Conservation (phyloP, 768 basidiomycete species). For the Suillus weaverae region DNA sequence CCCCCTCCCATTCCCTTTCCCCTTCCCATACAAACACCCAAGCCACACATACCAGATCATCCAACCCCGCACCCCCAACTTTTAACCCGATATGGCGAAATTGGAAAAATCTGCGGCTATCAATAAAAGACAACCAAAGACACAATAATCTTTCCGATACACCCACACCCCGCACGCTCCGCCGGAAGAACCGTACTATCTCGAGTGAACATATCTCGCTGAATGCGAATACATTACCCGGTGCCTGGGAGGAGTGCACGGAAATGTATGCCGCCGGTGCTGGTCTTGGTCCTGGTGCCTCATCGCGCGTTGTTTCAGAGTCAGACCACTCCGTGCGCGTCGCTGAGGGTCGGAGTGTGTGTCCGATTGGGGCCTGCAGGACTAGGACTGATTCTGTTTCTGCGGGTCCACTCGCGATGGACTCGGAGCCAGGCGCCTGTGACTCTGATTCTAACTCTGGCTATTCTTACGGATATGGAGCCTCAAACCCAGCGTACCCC, state of each 20-base stretch:
- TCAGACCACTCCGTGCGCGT: background rate
- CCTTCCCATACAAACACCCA: conserved; percentile 18
- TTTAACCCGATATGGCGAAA: conserved; percentile 15
- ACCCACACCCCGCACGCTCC: conserved; percentile 21
- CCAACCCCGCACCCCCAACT: conserved; percentile 1
- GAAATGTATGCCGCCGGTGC: background rate
- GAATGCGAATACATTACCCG: conserved; percentile 6
- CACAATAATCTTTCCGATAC: conserved; percentile 14
- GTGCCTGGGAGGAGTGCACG: conserved; percentile 2
- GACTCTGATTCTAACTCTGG: background rate
- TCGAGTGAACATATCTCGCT: conserved; percentile 11
- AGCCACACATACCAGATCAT: conserved; percentile 14
- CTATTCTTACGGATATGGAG: conserved; percentile 32
- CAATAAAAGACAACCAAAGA: conserved; percentile 13
- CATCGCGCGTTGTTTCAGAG: background rate
- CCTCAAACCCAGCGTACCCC: conserved; percentile 25
- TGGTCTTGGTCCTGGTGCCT: background rate
- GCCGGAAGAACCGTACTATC: conserved; percentile 19
- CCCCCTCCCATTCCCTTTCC: conserved; percentile 23
- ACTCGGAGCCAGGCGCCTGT: background rate
- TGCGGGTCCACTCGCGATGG: background rate
- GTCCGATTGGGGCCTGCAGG: background rate
- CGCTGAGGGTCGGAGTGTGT: background rate
- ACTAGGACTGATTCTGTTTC: background rate
- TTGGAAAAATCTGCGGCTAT: conserved; percentile 7